phyloP scores from a whole-genome alignment of 371 early-diverging fungal genomes.

The Rhizopus sp. region DNA sequence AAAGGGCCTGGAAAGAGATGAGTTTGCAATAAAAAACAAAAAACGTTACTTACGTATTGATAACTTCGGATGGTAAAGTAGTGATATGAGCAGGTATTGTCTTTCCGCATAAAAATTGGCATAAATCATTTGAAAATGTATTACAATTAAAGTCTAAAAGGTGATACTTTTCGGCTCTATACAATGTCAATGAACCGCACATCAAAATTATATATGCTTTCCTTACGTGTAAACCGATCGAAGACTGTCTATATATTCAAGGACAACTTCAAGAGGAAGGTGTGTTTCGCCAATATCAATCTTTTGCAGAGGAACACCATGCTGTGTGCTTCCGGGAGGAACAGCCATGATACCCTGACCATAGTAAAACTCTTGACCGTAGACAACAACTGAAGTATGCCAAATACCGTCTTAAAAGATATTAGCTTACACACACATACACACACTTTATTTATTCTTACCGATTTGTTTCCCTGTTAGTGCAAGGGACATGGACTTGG shows the following conservation, averaged over 20 bases:
- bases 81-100: conserved; percentile 78
- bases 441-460: conserved; percentile 20
- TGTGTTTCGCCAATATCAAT: conserved; percentile 83
- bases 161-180: conserved; percentile 80
- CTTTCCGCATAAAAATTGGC: conserved; percentile 79
- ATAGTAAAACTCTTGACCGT: conserved; percentile 85
- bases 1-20: conserved; percentile 59
- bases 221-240: conserved; percentile 62
- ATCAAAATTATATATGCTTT: not conserved
- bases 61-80: conserved; percentile 66
- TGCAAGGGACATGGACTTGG: conserved; percentile 61
- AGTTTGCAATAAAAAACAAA: not conserved
- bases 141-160: conserved; percentile 92
- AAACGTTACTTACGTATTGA: conserved; percentile 59
- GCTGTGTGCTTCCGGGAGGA: conserved; percentile 64
- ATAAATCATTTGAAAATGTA: conserved; percentile 73
- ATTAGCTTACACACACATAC: not conserved
- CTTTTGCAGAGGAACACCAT: conserved; percentile 71
- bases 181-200: not conserved
- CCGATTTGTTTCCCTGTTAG: conserved; percentile 71
- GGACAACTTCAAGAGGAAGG: conserved; percentile 77
- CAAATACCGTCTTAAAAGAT: conserved; percentile 74
- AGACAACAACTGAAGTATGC: conserved; percentile 93
- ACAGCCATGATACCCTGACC: conserved; percentile 73
- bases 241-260: conserved; percentile 75